Evolutionary conservation across 495 filamentous ascomycete genomes (phyloP).

Genomic region (Hypoxylon fuscum): DNA sequence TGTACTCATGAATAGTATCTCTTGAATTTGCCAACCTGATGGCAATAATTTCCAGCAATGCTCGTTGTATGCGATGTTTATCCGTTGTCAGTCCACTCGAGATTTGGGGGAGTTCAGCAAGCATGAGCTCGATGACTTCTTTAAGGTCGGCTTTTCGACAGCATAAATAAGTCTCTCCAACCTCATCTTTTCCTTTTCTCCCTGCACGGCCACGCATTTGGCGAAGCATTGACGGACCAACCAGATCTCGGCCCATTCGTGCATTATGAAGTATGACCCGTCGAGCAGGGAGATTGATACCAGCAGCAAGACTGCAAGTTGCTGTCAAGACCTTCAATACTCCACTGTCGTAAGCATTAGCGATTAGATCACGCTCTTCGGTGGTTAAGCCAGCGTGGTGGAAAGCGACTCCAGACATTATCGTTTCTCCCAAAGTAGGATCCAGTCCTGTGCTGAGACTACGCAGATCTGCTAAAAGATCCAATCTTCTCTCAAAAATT

Average conservation of each 20-base stretch:
- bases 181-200: slow-evolving; percentile 82
- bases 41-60: slow-evolving; percentile 77
- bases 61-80: slow-evolving; percentile 73
- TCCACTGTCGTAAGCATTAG: slow-evolving; percentile 76
- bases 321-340: slow-evolving; percentile 77
- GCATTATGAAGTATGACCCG: slow-evolving; percentile 82
- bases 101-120: slow-evolving; percentile 76
- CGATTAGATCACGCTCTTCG: slow-evolving; percentile 81
- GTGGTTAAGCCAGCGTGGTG: slow-evolving; percentile 84
- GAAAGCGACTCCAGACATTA: slow-evolving; percentile 75
- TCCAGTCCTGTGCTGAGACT: slow-evolving; percentile 75
- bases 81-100: slow-evolving; percentile 76
- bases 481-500: slow-evolving; percentile 66
- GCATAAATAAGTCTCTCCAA: slow-evolving; percentile 83
- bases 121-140: slow-evolving; percentile 73
- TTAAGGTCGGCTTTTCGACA: slow-evolving; percentile 76
- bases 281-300: slow-evolving; percentile 79
- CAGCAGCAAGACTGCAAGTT: slow-evolving; percentile 85
- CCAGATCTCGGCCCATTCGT: slow-evolving; percentile 79
- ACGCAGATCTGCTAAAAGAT: slow-evolving; percentile 74
- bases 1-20: slow-evolving; percentile 75
- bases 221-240: slow-evolving; percentile 76
- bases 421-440: slow-evolving; percentile 68
- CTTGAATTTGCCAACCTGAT: slow-evolving; percentile 74
- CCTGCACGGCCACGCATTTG: slow-evolving; percentile 89